phyloP scores from a whole-genome alignment of 2,329 filamentous ascomycete species.

The Alternaria sp. region DNA sequence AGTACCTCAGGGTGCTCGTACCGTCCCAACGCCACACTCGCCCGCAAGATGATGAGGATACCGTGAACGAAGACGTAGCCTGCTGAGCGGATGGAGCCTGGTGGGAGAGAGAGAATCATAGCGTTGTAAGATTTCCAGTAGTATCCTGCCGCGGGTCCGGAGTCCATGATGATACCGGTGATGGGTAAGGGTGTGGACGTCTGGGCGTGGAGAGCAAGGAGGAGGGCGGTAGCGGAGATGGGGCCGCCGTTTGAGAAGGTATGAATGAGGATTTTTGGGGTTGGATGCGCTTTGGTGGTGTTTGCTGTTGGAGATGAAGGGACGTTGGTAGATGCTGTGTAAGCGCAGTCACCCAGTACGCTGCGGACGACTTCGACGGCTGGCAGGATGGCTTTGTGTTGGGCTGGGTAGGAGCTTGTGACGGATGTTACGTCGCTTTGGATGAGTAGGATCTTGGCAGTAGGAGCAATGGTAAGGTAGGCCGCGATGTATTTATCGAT shows the following conservation, averaged over 20 bases:
- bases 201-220: not conserved
- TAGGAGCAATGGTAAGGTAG: slow-evolving; percentile 14
- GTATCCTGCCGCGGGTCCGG: not conserved
- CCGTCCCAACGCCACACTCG: not conserved
- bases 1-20: slow-evolving; percentile 12
- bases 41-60: not conserved
- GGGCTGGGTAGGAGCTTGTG: slow-evolving; percentile 3
- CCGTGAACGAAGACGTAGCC: slow-evolving; percentile 1
- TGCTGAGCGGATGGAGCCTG: not conserved
- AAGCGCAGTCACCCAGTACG: slow-evolving; percentile 7
- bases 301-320: not conserved
- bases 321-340: not conserved
- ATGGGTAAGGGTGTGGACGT: slow-evolving; percentile 5
- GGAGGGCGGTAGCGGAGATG: slow-evolving; percentile 11
- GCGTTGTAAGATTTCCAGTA: slow-evolving; percentile 25
- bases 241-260: slow-evolving; percentile 24
- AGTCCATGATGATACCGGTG: slow-evolving; percentile 14
- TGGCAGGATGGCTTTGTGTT: slow-evolving; percentile 15
- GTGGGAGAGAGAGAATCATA: slow-evolving; percentile 12
- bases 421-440: slow-evolving; percentile 14
- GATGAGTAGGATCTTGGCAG: slow-evolving; percentile 21
- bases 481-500: slow-evolving; percentile 23
- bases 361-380: slow-evolving; percentile 10
- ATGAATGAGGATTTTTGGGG: slow-evolving; percentile 14
- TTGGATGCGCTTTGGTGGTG: not conserved